These are phyloP conservation scores for Colletotrichum tamarilloi DNA, from an alignment of 2,329 filamentous ascomycete species.

Conservation along the genomic window DNA sequence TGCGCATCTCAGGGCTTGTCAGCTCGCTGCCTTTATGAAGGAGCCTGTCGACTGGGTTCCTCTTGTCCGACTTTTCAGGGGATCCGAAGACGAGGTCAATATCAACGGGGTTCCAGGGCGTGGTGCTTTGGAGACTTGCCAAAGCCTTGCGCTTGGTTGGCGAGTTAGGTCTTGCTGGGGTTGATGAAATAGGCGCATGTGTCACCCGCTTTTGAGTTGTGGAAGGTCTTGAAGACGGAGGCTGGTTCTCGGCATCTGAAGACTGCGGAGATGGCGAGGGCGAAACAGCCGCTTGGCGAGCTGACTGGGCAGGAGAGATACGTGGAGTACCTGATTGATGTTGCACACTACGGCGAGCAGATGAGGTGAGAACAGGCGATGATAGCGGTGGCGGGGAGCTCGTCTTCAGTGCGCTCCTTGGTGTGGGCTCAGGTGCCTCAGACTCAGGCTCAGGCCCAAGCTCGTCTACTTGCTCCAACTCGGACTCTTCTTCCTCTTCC, in stretches of 20 bases:
- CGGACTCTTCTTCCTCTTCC: neutral
- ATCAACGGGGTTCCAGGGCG: conserved; percentile 79
- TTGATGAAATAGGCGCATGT: conserved; percentile 58
- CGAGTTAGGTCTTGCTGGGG: conserved; percentile 53
- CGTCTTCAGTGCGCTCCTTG: conserved; percentile 39
- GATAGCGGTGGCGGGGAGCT: conserved; percentile 43
- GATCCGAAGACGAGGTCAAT: conserved; percentile 76
- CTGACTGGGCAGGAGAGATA: conserved; percentile 57
- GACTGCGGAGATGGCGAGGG: conserved; percentile 79
- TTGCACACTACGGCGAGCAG: conserved; percentile 49
- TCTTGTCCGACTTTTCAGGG: conserved; percentile 58
- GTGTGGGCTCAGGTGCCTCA: conserved; percentile 30
- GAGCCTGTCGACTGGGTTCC: conserved; percentile 62
- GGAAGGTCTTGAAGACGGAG: conserved; percentile 73
- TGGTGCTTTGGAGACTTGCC: conserved; percentile 65
- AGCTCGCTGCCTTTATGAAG: conserved; percentile 70
- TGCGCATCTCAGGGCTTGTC: conserved; percentile 81
- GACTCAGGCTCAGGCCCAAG: conserved; percentile 19
- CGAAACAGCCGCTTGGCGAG: conserved; percentile 65
- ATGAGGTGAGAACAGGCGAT: conserved; percentile 29
- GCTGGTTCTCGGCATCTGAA: conserved; percentile 84
- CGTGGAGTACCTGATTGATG: conserved; percentile 51
- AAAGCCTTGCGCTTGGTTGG: conserved; percentile 72
- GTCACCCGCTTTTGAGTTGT: conserved; percentile 59
- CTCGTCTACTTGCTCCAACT: conserved; percentile 10